Evolutionary conservation across 1,284 basidiomycete species (phyloP), one percentile per base, ranked within the genome.

Genomic region (Trichosporon sp.): DNA sequence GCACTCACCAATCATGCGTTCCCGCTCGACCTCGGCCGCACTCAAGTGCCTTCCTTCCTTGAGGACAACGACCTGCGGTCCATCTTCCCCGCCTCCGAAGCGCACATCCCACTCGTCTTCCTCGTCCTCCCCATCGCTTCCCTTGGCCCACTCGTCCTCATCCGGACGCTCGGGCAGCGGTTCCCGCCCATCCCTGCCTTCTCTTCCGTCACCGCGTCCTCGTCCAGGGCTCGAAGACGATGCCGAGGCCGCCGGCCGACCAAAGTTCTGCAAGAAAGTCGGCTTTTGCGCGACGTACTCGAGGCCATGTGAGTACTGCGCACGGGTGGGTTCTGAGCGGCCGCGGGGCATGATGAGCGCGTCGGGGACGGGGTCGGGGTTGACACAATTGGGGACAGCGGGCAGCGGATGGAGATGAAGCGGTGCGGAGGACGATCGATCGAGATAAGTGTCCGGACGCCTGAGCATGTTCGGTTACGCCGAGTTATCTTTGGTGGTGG

Each of bases 1-100:
- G 14, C 8, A 14, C 84, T 57, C 73, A 91, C 91, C 89, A 83
- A 85, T 86, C 59, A 89, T 84, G 61, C 85, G 83, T 72, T 90
- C 85, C 70, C 89, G 88, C 82, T 90, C 89, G 2, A 84, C 90
- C 72, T 94, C 89, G 59, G 84, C 79, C 65, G 84, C 86, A 3
- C 84, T 87, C 58, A 94, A 81, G 80, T 94, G 92, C 73, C 90
- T 92, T 29, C 91, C 91, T 71, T 89, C 86, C 73, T 85, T 90
- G 69, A 94, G 76, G 9, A 94, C 91, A 1, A 94, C 89, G 3
- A 94, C 86, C 75, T 91, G 89, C 8, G 91, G 91, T 69, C 85
- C 87, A 78, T 94, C 91, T 69, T 93, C 91, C 0, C 78, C 86
- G 19, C 91, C 89, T 63, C 91, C 91, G 65, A 86, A 87, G 21